Evolutionary conservation across 495 filamentous ascomycete genomes (phyloP), one percentile per base, ranked within the genome.

Genomic region (Neurospora sp.): DNA sequence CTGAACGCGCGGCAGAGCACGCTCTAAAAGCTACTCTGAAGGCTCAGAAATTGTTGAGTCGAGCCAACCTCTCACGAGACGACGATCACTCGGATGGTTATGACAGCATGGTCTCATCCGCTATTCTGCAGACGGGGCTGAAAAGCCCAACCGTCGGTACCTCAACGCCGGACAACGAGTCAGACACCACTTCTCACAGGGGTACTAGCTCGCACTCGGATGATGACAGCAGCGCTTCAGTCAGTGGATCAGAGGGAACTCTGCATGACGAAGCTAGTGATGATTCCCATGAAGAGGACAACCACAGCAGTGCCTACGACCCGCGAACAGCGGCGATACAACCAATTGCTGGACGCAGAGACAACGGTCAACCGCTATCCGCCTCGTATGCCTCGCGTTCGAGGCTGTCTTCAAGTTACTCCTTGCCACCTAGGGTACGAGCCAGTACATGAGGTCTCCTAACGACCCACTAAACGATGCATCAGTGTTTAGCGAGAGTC

Each of bases 1-100:
- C 95, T 12, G 93, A 97, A 82, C 87, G 88, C 73, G 95, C 94
- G 2, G 91, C 91, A 1, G 91, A 92, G 74, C 89, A 94, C 80
- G 93, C 90, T 69, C 85, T 85, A 79, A 76, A 84, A 79, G 80
- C 85, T 73, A 83, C 85, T 87, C 79, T 88, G 86, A 82, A 86
- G 71, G 88, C 88, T 12, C 85, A 88, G 74, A 83, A 86, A 80
- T 82, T 90, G 10, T 73, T 88, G 72, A 80, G 83, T 70, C 82
- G 82, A 71, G 84, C 84, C 7, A 84, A 86, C 69, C 79, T 85
- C 23, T 76, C 76, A 18, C 75, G 75, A 71, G 66, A 44, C 20
- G 79, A 75, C 35, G 77, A 76, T 39, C 41, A 39, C n/a, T 76
- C 78, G 38, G 77, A 78, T 72, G 80, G 79, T 31, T 81, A 79